These are phyloP conservation scores for Vitis rotundifolia DNA, from an alignment of 164 flowering plant genomes.

Conservation along the genomic window DNA sequence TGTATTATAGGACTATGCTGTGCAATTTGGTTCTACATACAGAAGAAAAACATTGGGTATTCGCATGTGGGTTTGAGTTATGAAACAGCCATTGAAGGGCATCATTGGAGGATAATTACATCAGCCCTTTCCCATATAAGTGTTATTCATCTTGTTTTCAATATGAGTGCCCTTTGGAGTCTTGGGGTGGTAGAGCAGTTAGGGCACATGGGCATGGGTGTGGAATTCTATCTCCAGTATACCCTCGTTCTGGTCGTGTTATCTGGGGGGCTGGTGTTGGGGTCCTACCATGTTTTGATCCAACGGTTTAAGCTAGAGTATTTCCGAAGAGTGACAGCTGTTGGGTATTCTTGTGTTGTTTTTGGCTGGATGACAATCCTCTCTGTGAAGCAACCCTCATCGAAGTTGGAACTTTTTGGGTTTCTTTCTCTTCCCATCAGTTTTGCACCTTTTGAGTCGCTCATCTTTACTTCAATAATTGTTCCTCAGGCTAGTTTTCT, in stretches of 20 bases:
- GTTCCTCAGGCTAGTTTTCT: constrained; percentile 98
- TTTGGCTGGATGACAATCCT: constrained; percentile 99
- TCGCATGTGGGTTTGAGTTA: constrained; percentile 90
- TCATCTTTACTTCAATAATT: constrained; percentile 90
- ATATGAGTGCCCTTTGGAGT: constrained; percentile 99
- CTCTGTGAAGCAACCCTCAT: constrained; percentile 85
- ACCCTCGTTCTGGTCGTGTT: constrained; percentile 75
- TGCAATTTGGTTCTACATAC: constrained; percentile 86
- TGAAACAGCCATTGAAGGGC: constrained; percentile 83
- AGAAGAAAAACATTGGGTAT: constrained; percentile 88
- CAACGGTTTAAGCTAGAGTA: constrained; percentile 81
- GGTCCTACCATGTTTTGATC: constrained; percentile 70
- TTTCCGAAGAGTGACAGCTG: constrained; percentile 90
- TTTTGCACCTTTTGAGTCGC: constrained; percentile 95
- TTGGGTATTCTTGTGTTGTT: constrained; percentile 97
- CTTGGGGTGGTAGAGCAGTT: constrained; percentile 86
- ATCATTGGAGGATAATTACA: constrained; percentile 93
- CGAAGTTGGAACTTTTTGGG: constrained; percentile 88
- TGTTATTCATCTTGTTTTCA: constrained; percentile 86
- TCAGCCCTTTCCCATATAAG: constrained; percentile 93
- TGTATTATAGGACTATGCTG: constrained; percentile 76
- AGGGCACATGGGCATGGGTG: constrained; percentile 71
- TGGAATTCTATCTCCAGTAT: constrained; percentile 79
- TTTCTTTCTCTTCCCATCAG: constrained; percentile 91
- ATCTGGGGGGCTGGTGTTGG: constrained; percentile 76